Evolutionary conservation across 176 grass and related monocot species (phyloP), one percentile per base, ranked within the genome.

Genomic region (Hsuehochloa calcarea): DNA sequence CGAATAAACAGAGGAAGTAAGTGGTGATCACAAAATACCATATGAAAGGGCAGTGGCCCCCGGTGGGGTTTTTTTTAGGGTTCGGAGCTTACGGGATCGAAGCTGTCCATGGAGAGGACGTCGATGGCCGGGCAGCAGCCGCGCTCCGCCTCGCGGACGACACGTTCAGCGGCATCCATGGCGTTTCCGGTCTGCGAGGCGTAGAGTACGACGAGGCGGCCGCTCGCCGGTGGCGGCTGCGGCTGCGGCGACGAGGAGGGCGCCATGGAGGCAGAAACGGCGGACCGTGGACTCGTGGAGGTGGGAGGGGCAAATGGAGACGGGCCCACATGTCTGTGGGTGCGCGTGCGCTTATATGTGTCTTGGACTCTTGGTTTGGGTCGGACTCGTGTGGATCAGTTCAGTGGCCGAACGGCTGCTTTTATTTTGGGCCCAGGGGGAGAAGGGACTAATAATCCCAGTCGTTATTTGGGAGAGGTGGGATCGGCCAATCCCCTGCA

Each of bases 131-230:
- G 83, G 68, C 96, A 98, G n/a, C 96, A 93, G 4, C 96, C 96
- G 6, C 82, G 93, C 77, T 98, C 93, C 19, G 93, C 93, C 85
- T 98, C 91, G 12, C 93, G 90, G 25, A 83, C 93, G 16, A 91
- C 64, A n/a, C 96, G 91, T 65, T 98, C 93, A 4, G 91, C 89
- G 11, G 61, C 93, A 45, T 98, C 93, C 87, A 95, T 90, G 81
- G 93, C 89, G 80, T 95, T 95, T 14, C 93, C 96, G 3, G 91
- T 93, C 54, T 95, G 91, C 41, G 96, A 95, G 38, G 93, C 96
- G 76, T 93, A 98, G 35, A 98, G 85, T 69, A 95, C 89, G 62
- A 95, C 64, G 49, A 98, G 72, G 65, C 89, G 87, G 22, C 50
- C 49, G 55, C 63, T 78, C 46, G 72, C 45, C 78, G 56, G 12